Evolutionary conservation across 2,329 filamentous ascomycete genomes (phyloP).

Genomic region (Calycina marina): DNA sequence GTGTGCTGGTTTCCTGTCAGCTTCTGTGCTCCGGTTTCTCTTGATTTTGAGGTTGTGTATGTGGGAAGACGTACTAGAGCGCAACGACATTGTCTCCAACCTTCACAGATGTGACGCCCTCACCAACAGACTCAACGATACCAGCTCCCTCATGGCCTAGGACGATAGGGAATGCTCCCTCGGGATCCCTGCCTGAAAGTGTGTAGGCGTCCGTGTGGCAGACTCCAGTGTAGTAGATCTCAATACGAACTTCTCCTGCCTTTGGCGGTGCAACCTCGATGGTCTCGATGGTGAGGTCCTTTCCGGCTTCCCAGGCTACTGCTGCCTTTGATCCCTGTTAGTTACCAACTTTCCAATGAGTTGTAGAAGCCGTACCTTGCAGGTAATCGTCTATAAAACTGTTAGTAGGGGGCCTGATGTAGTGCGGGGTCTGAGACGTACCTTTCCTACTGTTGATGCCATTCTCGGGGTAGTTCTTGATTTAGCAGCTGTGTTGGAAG

Average conservation of each 20-base stretch:
- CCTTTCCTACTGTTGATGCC: constrained; percentile 9
- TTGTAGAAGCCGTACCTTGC: constrained; percentile 18
- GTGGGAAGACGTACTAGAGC: constrained; percentile 50
- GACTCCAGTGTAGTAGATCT: constrained; percentile 96
- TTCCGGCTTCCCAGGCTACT: constrained; percentile 91
- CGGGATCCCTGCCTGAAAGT: constrained; percentile 89
- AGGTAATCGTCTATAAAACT: constrained; percentile 20
- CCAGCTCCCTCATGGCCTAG: constrained; percentile 85
- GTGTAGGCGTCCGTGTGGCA: constrained; percentile 99
- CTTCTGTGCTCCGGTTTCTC: no score
- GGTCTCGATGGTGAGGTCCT: constrained; percentile 79
- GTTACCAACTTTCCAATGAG: not conserved
- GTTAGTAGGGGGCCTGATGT: not conserved
- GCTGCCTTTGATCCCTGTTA: constrained; percentile 45
- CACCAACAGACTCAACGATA: constrained; percentile 83
- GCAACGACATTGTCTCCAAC: constrained; percentile 81
- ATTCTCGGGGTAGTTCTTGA: not conserved
- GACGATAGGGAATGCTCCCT: constrained; percentile 82
- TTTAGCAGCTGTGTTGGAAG: not conserved
- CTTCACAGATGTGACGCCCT: constrained; percentile 91
- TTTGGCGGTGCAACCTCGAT: constrained; percentile 80
- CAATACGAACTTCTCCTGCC: constrained; percentile 89
- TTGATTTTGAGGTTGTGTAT: no score
- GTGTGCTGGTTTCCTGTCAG: constrained; percentile 50
- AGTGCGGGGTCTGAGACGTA: constrained; percentile 1